Conservation (phyloP, 208 protist genomes). For the Lotmaria passim region DNA sequence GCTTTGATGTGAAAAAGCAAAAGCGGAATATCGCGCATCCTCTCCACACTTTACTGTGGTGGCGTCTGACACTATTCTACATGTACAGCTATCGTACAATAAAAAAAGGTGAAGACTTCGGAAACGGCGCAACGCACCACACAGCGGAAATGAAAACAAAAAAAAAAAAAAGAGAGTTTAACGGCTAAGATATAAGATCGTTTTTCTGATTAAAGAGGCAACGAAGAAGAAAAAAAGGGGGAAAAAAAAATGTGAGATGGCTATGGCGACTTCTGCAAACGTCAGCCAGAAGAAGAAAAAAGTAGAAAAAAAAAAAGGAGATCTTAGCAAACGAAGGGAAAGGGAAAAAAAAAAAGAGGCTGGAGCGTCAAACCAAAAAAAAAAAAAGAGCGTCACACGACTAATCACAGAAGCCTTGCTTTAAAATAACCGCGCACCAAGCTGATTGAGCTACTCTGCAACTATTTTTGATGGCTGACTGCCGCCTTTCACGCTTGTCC, state of each 20-base stretch:
- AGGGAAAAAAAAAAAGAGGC: background rate
- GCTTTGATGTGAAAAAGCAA: too few species aligned
- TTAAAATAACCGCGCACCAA: too few species aligned
- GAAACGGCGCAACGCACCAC: background rate
- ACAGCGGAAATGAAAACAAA: background rate
- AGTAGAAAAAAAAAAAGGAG: slow-evolving; percentile 4
- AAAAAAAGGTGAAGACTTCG: background rate
- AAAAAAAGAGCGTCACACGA: too few species aligned
- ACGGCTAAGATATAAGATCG: background rate
- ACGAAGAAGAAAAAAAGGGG: background rate
- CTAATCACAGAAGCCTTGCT: too few species aligned
- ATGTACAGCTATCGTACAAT: slow-evolving; percentile 2
- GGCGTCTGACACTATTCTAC: background rate
- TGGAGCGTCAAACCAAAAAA: background rate
- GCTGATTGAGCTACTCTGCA: too few species aligned
- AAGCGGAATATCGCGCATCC: too few species aligned
- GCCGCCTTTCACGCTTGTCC: too few species aligned
- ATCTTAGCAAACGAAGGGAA: background rate
- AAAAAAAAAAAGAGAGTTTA: background rate
- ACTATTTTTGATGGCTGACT: too few species aligned
- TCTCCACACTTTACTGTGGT: too few species aligned
- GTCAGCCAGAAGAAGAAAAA: background rate
- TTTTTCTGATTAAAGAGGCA: too few species aligned
- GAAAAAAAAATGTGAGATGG: background rate
- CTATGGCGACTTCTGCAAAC: background rate